Percentiles rank a stretch among this genome's conserved stretches.
Evolutionary conservation across 1,139 yeast genomes (phyloP).

Genomic region (Candida sanyaensis): DNA sequence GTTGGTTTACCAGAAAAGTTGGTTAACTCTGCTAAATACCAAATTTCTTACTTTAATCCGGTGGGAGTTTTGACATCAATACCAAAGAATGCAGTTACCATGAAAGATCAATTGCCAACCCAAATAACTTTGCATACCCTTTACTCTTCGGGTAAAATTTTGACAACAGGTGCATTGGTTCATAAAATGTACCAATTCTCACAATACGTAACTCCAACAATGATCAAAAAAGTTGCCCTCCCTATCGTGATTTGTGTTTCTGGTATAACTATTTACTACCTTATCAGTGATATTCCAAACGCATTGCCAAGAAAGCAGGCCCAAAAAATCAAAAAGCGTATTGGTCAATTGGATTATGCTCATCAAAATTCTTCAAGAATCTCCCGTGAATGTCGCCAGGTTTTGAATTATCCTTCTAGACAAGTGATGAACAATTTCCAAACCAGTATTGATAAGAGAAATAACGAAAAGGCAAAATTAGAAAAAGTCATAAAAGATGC

Average conservation of each 20-base stretch:
- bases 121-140: constrained; percentile 45
- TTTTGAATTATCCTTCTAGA: constrained; percentile 77
- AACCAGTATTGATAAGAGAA: constrained; percentile 62
- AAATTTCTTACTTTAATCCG: constrained; percentile 38
- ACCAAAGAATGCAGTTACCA: constrained; percentile 32
- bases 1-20: constrained; percentile 40
- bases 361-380: constrained; percentile 78
- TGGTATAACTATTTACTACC: constrained; percentile 62
- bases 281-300: constrained; percentile 79
- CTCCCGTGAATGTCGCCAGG: constrained; percentile 79
- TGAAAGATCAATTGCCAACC: constrained; percentile 38
- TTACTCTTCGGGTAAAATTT: constrained; percentile 45
- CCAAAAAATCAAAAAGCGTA: constrained; percentile 61
- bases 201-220: constrained; percentile 27
- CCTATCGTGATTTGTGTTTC: constrained; percentile 56
- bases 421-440: constrained; percentile 83
- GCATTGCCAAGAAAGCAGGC: constrained; percentile 88
- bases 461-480: constrained; percentile 58
- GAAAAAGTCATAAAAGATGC: constrained; percentile 59
- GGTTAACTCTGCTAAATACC: constrained; percentile 29
- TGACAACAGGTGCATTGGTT: constrained; percentile 44
- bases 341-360: constrained; percentile 70
- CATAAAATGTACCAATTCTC: constrained; percentile 33
- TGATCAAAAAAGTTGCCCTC: constrained; percentile 35
- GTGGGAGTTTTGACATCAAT: constrained; percentile 32